phyloP scores from a whole-genome alignment of 2,329 filamentous ascomycete species.

The Cylindrodendrum hubeiense region DNA sequence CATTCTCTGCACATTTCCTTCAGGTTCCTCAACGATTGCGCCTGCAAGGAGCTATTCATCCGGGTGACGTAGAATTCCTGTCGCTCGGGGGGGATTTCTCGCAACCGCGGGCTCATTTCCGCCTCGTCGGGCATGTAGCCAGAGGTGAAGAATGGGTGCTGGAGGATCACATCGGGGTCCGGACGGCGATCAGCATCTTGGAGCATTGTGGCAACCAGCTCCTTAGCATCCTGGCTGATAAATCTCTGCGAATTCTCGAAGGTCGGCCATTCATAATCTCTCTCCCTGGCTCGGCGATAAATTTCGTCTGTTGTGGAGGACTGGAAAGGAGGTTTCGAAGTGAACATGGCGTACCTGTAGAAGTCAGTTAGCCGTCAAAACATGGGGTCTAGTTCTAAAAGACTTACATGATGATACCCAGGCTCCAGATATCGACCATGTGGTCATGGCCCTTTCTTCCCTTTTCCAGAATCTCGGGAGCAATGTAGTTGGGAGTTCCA shows the following conservation, averaged over 20 bases:
- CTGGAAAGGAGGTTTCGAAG: constrained; percentile 96
- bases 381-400: background rate
- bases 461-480: constrained; percentile 95
- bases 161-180: constrained; percentile 81
- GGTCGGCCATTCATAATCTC: constrained; percentile 85
- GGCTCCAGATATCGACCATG: constrained; percentile 98
- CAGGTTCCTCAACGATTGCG: constrained; percentile 64
- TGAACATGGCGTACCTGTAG: constrained; percentile 90
- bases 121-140: constrained; percentile 76
- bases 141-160: constrained; percentile 82
- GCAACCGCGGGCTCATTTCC: constrained; percentile 70
- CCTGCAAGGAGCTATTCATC: constrained; percentile 58
- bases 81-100: constrained; percentile 68
- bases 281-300: constrained; percentile 76
- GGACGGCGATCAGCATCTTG: constrained; percentile 81
- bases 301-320: constrained; percentile 90
- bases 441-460: constrained; percentile 95
- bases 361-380: constrained; percentile 23
- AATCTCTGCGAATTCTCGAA: constrained; percentile 74
- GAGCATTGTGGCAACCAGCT: constrained; percentile 81
- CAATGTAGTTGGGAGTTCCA: constrained; percentile 98
- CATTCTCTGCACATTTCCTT: constrained; percentile 70
- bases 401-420: constrained; percentile 93
- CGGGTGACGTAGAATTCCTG: constrained; percentile 69
- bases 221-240: constrained; percentile 81